A percentile compares a stretch with the other conserved stretches of the same genome.
These are phyloP conservation scores for Chalara sp. DNA, from an alignment of 2,329 filamentous ascomycete genomes.

Conservation along the genomic window DNA sequence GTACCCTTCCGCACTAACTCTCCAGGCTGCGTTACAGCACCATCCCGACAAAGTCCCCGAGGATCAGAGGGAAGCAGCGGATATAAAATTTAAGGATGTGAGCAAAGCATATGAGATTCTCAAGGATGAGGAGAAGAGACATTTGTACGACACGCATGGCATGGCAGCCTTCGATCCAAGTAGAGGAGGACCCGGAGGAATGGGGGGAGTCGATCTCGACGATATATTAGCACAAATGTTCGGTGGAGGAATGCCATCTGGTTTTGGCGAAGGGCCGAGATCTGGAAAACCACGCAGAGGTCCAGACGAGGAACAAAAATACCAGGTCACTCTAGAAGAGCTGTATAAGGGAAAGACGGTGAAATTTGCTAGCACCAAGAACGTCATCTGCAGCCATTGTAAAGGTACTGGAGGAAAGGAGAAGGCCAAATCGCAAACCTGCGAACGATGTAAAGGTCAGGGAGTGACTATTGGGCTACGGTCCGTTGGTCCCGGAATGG, in stretches of 20 bases:
- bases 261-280: slow-evolving; percentile 29
- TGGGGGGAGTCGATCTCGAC: slow-evolving; percentile 73
- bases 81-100: slow-evolving; percentile 86
- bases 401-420: slow-evolving; percentile 88
- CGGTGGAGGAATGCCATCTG: slow-evolving; percentile 36
- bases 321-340: slow-evolving; percentile 87
- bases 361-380: slow-evolving; percentile 93
- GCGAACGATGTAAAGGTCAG: slow-evolving; percentile 76
- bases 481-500: slow-evolving; percentile 79
- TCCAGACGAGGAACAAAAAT: slow-evolving; percentile 80
- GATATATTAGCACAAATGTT: slow-evolving; percentile 95
- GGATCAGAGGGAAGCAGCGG: slow-evolving; percentile 75
- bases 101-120: slow-evolving; percentile 97
- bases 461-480: slow-evolving; percentile 72
- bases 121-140: slow-evolving; percentile 87
- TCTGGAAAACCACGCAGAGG: slow-evolving; percentile 63
- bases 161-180: slow-evolving; percentile 89
- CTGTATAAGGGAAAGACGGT: slow-evolving; percentile 98
- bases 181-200: slow-evolving; percentile 53
- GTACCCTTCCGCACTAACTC: slow-evolving; percentile 8
- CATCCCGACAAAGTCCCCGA: slow-evolving; percentile 96
- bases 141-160: slow-evolving; percentile 87
- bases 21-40: slow-evolving; percentile 73
- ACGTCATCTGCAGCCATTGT: slow-evolving; percentile 80
- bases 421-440: slow-evolving; percentile 77